Conservation (phyloP, 345 rosid species). For the Eucalyptus curtisii region DNA sequence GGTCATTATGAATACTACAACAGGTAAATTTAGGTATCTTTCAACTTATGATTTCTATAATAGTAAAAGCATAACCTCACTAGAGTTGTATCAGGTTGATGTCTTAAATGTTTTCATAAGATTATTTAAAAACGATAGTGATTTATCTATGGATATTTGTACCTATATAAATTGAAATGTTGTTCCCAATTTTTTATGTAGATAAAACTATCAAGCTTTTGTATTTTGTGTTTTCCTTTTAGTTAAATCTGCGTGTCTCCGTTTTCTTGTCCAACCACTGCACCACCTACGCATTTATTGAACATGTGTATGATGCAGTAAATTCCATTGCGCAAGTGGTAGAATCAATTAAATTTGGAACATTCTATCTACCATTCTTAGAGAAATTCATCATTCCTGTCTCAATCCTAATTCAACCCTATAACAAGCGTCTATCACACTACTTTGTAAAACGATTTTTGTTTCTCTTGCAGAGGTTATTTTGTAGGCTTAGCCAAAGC, state of each 20-base stretch:
- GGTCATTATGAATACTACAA: neutral
- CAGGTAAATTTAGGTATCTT: neutral
- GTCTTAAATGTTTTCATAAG: neutral
- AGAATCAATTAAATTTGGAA: neutral
- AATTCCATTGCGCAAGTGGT: neutral
- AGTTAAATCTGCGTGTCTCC: neutral
- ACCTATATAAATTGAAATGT: neutral
- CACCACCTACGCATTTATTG: neutral
- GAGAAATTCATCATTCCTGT: neutral
- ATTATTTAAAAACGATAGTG: neutral
- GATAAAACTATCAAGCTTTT: neutral
- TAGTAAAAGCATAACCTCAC: neutral
- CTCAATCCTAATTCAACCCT: neutral
- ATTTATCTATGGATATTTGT: neutral
- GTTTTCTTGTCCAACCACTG: neutral
- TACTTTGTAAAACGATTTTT: neutral
- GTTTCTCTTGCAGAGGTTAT: neutral
- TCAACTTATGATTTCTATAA: neutral
- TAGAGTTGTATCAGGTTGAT: neutral
- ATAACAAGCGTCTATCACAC: neutral
- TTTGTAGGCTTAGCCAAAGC: neutral
- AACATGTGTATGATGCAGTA: neutral
- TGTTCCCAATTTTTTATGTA: neutral
- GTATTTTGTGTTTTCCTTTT: neutral
- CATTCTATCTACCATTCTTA: neutral